Evolutionary conservation across 176 grass and related monocot genomes (phyloP).

Genomic region (Oryza longistaminata): DNA sequence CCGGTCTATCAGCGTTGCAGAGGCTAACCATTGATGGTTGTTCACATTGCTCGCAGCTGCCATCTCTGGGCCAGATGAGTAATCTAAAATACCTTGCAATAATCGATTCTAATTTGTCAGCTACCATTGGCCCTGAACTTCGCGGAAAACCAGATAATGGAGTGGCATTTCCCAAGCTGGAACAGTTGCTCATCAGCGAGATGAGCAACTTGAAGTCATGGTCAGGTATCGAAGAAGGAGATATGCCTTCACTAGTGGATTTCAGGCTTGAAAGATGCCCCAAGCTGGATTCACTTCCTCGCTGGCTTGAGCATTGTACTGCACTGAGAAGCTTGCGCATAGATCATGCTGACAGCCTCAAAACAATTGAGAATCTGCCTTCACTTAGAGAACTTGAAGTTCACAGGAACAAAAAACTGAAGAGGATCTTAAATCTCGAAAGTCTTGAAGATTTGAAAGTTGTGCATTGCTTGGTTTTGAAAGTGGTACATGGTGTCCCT

Average conservation of each 20-base stretch:
- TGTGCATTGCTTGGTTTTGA: slow-evolving; percentile 35
- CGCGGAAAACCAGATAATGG: slow-evolving; percentile 9
- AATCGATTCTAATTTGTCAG: slow-evolving; percentile 26
- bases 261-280: slow-evolving; percentile 47
- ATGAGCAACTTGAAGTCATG: slow-evolving; percentile 48
- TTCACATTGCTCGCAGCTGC: slow-evolving; percentile 32
- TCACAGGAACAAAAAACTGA: slow-evolving; percentile 31
- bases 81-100: slow-evolving; percentile 47
- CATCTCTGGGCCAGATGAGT: slow-evolving; percentile 50
- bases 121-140: slow-evolving; percentile 34
- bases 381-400: slow-evolving; percentile 44
- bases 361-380: slow-evolving; percentile 44
- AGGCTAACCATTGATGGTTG: slow-evolving; percentile 41
- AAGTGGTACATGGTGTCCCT: slow-evolving; percentile 32
- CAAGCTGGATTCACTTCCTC: slow-evolving; percentile 46
- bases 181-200: slow-evolving; percentile 44
- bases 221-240: slow-evolving; percentile 23
- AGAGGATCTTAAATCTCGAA: slow-evolving; percentile 41
- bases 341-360: slow-evolving; percentile 26
- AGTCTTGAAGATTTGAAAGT: slow-evolving; percentile 49
- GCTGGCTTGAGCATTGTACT: slow-evolving; percentile 42
- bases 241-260: slow-evolving; percentile 52
- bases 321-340: slow-evolving; percentile 46
- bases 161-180: slow-evolving; percentile 57
- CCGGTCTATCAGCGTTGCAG: slow-evolving; percentile 20